A percentile compares a stretch with the other conserved stretches of the same genome.
phyloP scores from a whole-genome alignment of 1,284 basidiomycete genomes.

The Hortiboletus rubellus region DNA sequence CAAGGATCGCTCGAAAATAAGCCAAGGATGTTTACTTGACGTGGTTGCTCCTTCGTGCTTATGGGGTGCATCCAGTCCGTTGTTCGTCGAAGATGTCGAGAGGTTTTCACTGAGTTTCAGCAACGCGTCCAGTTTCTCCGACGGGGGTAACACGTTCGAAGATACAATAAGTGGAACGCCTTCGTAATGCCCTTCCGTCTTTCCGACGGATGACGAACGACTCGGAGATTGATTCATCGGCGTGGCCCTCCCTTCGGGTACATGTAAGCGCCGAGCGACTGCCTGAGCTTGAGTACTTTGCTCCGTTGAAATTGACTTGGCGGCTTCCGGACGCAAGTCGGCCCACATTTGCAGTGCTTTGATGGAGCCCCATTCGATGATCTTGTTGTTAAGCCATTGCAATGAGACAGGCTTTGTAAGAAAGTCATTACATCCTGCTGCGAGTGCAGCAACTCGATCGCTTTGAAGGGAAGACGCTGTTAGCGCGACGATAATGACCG shows the following conservation, averaged over 20 bases:
- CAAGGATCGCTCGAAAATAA: background rate
- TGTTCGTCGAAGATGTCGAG: slow-evolving; percentile 19
- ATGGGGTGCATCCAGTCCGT: slow-evolving; percentile 1
- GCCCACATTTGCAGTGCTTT: slow-evolving; percentile 89
- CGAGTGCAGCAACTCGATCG: slow-evolving; percentile 94
- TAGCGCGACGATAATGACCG: slow-evolving; percentile 97
- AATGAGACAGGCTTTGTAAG: slow-evolving; percentile 96
- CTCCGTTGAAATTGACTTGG: slow-evolving; percentile 51
- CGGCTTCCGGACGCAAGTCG: slow-evolving; percentile 65
- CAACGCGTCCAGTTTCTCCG: slow-evolving; percentile 28
- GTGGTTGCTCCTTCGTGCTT: slow-evolving; percentile 30
- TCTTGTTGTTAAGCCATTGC: slow-evolving; percentile 97
- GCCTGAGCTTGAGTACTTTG: slow-evolving; percentile 63
- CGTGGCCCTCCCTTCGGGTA: slow-evolving; percentile 55
- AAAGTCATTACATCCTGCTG: slow-evolving; percentile 99
- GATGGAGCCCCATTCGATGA: slow-evolving; percentile 96
- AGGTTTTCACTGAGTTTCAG: slow-evolving; percentile 24
- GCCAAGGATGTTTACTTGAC: slow-evolving; percentile 22
- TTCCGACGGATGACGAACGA: slow-evolving; percentile 37
- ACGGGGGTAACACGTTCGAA: slow-evolving; percentile 16
- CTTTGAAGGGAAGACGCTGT: slow-evolving; percentile 92
- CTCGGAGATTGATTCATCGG: slow-evolving; percentile 36
- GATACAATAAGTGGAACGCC: slow-evolving; percentile 21
- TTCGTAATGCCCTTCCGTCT: slow-evolving; percentile 24
- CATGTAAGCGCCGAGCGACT: slow-evolving; percentile 67